These are phyloP conservation scores for Beta vulgaris DNA, from an alignment of 148 eudicot species.

Conservation along the genomic window DNA sequence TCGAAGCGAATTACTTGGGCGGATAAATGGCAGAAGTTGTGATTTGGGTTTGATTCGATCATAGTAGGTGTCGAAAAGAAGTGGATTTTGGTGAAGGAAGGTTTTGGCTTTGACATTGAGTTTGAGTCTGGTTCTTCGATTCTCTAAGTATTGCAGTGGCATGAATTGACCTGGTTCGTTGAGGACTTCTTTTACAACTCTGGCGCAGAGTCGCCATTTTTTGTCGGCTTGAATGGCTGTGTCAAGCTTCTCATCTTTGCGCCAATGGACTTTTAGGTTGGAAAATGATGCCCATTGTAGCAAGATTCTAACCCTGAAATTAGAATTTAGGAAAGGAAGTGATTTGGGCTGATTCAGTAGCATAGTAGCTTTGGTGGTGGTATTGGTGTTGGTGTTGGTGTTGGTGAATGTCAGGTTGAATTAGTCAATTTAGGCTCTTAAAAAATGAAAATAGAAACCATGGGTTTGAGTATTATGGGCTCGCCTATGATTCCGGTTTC, in stretches of 20 bases:
- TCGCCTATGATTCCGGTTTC: no score
- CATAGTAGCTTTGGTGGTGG: no score
- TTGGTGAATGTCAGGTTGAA: no score
- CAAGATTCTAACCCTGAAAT: constrained; percentile 27
- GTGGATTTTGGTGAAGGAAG: constrained; percentile 57
- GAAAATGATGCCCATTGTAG: constrained; percentile 55
- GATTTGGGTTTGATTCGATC: constrained; percentile 70
- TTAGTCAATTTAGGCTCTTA: no score
- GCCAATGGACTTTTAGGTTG: constrained; percentile 73
- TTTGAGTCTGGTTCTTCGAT: constrained; percentile 53
- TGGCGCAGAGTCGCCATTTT: constrained; percentile 51
- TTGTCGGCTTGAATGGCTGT: constrained; percentile 62
- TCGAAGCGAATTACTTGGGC: constrained; percentile 40
- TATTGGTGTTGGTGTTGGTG: no score
- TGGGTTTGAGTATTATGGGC: no score
- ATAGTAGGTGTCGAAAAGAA: constrained; percentile 52
- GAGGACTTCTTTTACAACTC: constrained; percentile 72
- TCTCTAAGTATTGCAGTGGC: constrained; percentile 59
- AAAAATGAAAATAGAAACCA: no score
- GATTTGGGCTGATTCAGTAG: no score
- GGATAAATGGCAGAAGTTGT: constrained; percentile 48
- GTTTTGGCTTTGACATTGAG: constrained; percentile 41
- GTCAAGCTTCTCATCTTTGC: constrained; percentile 65
- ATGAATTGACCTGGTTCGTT: constrained; percentile 70
- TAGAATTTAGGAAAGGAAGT: constrained; percentile 8